phyloP scores from a whole-genome alignment of 805 yeast genomes.

The Candida insectalens region DNA sequence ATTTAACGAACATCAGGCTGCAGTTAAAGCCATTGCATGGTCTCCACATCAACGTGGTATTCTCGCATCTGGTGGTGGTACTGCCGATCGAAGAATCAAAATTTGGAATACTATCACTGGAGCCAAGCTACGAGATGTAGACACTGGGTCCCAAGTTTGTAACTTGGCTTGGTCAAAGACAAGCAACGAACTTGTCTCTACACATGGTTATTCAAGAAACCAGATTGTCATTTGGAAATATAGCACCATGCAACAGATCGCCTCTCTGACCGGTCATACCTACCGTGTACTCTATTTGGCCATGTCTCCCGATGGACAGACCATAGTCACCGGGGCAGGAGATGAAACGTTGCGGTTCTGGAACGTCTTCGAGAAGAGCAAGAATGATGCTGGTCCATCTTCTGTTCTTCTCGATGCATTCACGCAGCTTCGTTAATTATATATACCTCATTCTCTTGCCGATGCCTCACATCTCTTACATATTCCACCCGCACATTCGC shows the following conservation, averaged over 20 bases:
- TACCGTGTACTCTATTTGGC: constrained; percentile 84
- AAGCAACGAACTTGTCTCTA: constrained; percentile 84
- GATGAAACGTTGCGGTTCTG: constrained; percentile 94
- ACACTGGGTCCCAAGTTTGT: constrained; percentile 95
- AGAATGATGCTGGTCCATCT: constrained; percentile 45
- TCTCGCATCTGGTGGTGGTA: constrained; percentile 94
- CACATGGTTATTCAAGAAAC: constrained; percentile 89
- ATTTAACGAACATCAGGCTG: constrained; percentile 82
- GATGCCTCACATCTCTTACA: too few species aligned
- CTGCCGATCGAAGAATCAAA: constrained; percentile 83
- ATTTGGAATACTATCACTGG: constrained; percentile 90
- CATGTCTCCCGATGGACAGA: constrained; percentile 91
- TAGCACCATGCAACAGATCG: constrained; percentile 86
- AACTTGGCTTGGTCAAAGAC: constrained; percentile 88
- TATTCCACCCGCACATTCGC: too few species aligned
- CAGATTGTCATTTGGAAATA: constrained; percentile 93
- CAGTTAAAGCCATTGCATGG: constrained; percentile 96
- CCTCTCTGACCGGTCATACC: constrained; percentile 90
- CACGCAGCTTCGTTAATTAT: constrained; percentile 52
- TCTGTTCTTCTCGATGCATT: constrained; percentile 66
- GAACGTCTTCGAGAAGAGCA: constrained; percentile 83
- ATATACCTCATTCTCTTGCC: too few species aligned
- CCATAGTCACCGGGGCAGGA: constrained; percentile 97
- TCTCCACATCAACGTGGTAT: constrained; percentile 94
- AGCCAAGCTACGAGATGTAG: constrained; percentile 61